Conservation (phyloP, 805 yeast species). For the Teunomyces barrocoloradensis region DNA sequence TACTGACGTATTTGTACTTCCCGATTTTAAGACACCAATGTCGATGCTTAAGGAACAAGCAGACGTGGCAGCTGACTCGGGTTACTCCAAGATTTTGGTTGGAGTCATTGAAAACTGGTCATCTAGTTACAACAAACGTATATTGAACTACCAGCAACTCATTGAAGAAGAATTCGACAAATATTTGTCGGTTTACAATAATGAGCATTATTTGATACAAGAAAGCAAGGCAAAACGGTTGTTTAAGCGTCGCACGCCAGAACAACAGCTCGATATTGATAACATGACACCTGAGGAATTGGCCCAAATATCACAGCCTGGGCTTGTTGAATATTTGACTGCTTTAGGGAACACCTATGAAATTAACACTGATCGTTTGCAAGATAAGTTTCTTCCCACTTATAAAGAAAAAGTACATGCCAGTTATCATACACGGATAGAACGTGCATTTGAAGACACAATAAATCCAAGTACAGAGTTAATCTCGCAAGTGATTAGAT, state of each 20-base stretch:
- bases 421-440: slow-evolving; percentile 32
- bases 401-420: slow-evolving; percentile 59
- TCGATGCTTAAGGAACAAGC: slow-evolving; percentile 87
- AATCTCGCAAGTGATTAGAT: slow-evolving; percentile 69
- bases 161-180: slow-evolving; percentile 45
- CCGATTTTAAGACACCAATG: slow-evolving; percentile 76
- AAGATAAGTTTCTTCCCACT: slow-evolving; percentile 61
- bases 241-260: slow-evolving; percentile 19
- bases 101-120: slow-evolving; percentile 78
- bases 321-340: slow-evolving; percentile 73
- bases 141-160: slow-evolving; percentile 56
- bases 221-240: slow-evolving; percentile 46
- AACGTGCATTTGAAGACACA: slow-evolving; percentile 38
- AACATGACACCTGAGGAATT: slow-evolving; percentile 40
- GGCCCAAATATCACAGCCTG: slow-evolving; percentile 49
- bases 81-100: slow-evolving; percentile 72
- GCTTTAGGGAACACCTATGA: slow-evolving; percentile 89
- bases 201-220: slow-evolving; percentile 34
- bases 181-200: slow-evolving; percentile 41
- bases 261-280: slow-evolving; percentile 28
- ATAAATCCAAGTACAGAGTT: slow-evolving; percentile 73
- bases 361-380: slow-evolving; percentile 63
- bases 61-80: slow-evolving; percentile 82
- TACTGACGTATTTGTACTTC: slow-evolving; percentile 57
- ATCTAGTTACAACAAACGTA: slow-evolving; percentile 56